phyloP scores from a whole-genome alignment of 2,329 filamentous ascomycete genomes.

The Aspergillus ochraceus region DNA sequence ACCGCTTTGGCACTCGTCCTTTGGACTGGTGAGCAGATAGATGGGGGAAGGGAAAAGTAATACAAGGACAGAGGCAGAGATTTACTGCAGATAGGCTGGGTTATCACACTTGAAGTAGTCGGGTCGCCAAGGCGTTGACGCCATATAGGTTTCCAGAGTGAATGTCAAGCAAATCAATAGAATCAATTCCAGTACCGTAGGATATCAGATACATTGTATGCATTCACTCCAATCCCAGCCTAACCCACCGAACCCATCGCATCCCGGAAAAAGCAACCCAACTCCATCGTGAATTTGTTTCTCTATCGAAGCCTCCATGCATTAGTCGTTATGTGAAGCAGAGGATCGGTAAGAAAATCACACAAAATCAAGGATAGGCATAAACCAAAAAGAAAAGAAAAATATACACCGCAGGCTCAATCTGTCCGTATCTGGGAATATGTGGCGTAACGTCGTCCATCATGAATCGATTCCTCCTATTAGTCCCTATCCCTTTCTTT shows the following conservation, averaged over 20 bases:
- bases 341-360: background rate
- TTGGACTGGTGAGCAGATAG: background rate
- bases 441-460: constrained; percentile 4
- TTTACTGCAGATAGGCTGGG: background rate
- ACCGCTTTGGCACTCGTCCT: background rate
- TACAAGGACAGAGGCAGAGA: background rate
- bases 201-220: constrained; percentile 4
- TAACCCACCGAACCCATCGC: background rate
- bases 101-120: background rate
- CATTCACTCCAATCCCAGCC: background rate
- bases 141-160: background rate
- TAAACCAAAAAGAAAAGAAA: constrained; percentile 6
- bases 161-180: background rate
- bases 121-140: background rate
- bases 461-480: constrained; percentile 1
- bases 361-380: background rate
- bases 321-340: constrained; percentile 8
- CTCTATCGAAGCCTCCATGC: constrained; percentile 5
- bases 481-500: constrained; percentile 7
- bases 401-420: constrained; percentile 5
- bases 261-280: background rate
- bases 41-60: background rate
- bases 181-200: background rate
- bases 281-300: background rate
- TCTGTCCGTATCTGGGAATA: constrained; percentile 1